A percentile compares a stretch with the other conserved stretches of the same genome.
These are phyloP conservation scores for Scedosporium aurantiacum DNA, from an alignment of 2,329 filamentous ascomycete genomes.

Conservation along the genomic window DNA sequence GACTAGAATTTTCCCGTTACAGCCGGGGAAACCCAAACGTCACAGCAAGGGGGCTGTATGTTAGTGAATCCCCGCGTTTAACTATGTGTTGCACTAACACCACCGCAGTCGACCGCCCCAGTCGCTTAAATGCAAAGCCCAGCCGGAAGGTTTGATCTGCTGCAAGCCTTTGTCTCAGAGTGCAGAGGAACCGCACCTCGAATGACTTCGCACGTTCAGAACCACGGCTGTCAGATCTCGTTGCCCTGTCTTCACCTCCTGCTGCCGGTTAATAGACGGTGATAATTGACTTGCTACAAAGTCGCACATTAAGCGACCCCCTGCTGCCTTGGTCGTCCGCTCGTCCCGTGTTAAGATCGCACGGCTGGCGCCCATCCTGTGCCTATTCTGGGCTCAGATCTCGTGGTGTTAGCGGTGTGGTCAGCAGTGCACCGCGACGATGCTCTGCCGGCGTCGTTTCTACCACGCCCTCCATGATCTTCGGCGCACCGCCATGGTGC, in stretches of 20 bases:
- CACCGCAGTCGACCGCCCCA: not conserved
- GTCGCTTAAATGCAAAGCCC: constrained; percentile 1
- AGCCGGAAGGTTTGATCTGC: constrained; percentile 5
- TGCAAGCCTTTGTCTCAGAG: constrained; percentile 3
- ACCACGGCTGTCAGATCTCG: not conserved
- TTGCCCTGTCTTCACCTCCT: not conserved
- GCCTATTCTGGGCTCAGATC: not conserved
- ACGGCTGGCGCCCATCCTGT: not conserved
- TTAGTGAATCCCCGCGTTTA: not conserved
- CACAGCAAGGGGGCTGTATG: not conserved
- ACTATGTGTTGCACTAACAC: not conserved
- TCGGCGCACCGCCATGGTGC: constrained; percentile 4
- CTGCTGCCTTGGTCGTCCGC: not conserved
- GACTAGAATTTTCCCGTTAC: constrained; percentile 2
- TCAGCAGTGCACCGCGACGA: not conserved
- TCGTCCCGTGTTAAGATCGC: constrained; percentile 3
- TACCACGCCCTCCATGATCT: not conserved
- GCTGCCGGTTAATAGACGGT: not conserved
- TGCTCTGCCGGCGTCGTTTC: not conserved
- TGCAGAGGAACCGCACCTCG: not conserved
- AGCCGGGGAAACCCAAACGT: not conserved
- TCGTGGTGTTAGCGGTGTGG: not conserved
- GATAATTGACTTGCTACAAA: not conserved
- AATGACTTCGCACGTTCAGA: not conserved
- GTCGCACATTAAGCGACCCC: not conserved